Evolutionary conservation across 176 grass and related monocot species (phyloP), one percentile per base, ranked within the genome.

Genomic region (Zea luxurians): DNA sequence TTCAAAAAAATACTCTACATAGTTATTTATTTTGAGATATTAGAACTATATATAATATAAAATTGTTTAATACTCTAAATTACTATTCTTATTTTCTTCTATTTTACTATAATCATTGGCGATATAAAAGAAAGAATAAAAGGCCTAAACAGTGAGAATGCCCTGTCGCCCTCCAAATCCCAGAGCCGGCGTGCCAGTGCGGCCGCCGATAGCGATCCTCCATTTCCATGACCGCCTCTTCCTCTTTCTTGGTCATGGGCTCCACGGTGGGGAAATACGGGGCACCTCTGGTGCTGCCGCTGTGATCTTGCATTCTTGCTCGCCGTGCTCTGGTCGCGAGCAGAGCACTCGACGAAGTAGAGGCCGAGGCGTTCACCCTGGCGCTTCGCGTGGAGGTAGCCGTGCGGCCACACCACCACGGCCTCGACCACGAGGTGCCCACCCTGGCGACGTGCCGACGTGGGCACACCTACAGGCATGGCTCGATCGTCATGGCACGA

Each of bases 401-500:
- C 93, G 10, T 85, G 86, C 9, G 96, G 93, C 12, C 84, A 65
- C 54, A 95, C 92, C 1, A 45, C 61, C 45, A 95, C 88, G 7
- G 96, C 96, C 61, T 99, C 80, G 0, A 99, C 49, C 48, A 99
- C 82, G 41, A 99, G 91, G 66, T 88, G 91, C 1, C 96, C 96
- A 18, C 85, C 88, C 20, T 88, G 37, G 67, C 96, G 96, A 35
- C 81, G 83, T 88, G 37, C 63, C 96, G 96, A 35, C 81, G 83
- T 11, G 85, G 45, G 63, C 88, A 74, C 92, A 99, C 90, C 85
- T 84, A 88, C 64, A 99, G 13, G 46, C 96, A 92, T 48, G 89
- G 78, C 17, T 81, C 71, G 13, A n/a, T n/a, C n/a, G n/a, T 91
- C 92, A 50, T 89, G 80, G 73, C 96, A 86, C 9, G 92, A 86